Evolutionary conservation across 495 filamentous ascomycete genomes (phyloP), one percentile per base, ranked within the genome.

Genomic region (Cudoniella acicularis): DNA sequence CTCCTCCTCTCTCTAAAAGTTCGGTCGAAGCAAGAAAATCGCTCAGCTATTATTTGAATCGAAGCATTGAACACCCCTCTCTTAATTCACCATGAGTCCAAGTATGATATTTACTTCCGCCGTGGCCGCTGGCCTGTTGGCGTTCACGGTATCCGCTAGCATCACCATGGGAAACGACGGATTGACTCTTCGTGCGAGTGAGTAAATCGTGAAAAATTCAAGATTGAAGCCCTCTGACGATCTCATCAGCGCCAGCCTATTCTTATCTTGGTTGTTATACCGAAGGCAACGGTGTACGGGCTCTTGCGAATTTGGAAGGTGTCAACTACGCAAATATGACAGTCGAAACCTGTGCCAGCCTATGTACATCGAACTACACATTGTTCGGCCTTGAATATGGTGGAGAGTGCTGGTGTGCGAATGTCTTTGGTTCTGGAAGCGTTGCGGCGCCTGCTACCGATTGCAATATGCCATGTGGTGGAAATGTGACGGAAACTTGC

Each of bases 401-500:
- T 22, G 22, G 41, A 21, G 60, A 63, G 36, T 63, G 60, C 42
- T 63, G 60, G 60, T 58, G 54, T 47, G 60, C 22, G 13, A 63
- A 57, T 26, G 30, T 48, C 17, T 52, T 63, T 25, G 48, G 24
- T 27, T 45, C 60, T 0, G 60, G 60, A 9, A 78, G 71, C 72
- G 61, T 60, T 22, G 59, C 70, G 24, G 73, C 74, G 18, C 64
- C 58, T n/a, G 41, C 11, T 18, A 26, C 58, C 22, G 30, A 52
- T 3, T 64, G 62, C 30, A 45, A 54, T 60, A 74, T 77, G 67
- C 64, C 70, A 22, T 85, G 81, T 67, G 57, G 63, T 45, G 76
- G 75, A 23, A 61, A 74, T 23, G 42, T 55, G 3, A 62, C 40
- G 40, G 57, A 76, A 56, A 70, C 69, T 48, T 79, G 76, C 57